Percentiles rank a stretch among this genome's conserved stretches.
Conservation (phyloP, 2,329 filamentous ascomycete species). For the Camptophora hylomeconis region DNA sequence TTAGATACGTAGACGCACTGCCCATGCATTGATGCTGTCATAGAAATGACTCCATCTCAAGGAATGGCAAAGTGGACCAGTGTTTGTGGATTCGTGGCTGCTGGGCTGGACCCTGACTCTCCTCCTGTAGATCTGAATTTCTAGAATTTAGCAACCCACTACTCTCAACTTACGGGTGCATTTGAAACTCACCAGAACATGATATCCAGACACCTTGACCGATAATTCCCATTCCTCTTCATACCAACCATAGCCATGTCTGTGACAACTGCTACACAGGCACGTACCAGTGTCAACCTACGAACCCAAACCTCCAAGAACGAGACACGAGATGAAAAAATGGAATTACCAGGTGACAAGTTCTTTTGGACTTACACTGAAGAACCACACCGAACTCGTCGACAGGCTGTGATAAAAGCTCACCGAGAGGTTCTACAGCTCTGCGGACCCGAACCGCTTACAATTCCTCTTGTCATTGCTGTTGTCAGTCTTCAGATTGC, state of each 20-base stretch:
- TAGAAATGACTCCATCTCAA: too few relatives aligned
- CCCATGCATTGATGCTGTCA: too few relatives aligned
- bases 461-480: slow-evolving; percentile 76
- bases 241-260: too few relatives aligned
- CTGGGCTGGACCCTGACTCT: too few relatives aligned
- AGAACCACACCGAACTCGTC: slow-evolving; percentile 82
- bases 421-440: slow-evolving; percentile 97
- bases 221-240: too few relatives aligned
- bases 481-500: slow-evolving; percentile 73
- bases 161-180: background rate
- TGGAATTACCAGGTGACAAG: slow-evolving; percentile 32
- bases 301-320: background rate
- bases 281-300: background rate
- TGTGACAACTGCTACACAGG: slow-evolving; percentile 4
- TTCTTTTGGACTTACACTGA: slow-evolving; percentile 99
- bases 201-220: too few relatives aligned
- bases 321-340: background rate
- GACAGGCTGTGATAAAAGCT: slow-evolving; percentile 92
- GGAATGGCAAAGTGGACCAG: too few relatives aligned
- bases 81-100: too few relatives aligned
- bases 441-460: slow-evolving; percentile 88
- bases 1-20: too few relatives aligned
- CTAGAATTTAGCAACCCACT: too few relatives aligned
- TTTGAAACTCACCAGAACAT: too few relatives aligned
- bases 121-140: too few relatives aligned